Conservation (phyloP, 495 filamentous ascomycete species). For the Penicillium canariense region DNA sequence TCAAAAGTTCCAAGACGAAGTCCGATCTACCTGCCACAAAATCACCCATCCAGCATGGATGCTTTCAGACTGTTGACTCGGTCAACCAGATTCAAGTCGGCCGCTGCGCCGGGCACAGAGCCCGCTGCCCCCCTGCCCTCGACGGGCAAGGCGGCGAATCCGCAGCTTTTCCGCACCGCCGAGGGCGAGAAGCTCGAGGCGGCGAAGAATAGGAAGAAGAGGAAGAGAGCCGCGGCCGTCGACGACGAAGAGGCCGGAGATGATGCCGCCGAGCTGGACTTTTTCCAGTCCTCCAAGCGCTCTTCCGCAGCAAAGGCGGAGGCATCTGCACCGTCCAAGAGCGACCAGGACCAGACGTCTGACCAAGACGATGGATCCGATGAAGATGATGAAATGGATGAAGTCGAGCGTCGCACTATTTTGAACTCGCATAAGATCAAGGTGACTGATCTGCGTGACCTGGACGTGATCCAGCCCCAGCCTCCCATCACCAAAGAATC, state of each 20-base stretch:
- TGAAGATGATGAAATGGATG: constrained; percentile 39
- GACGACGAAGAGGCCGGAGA: constrained; percentile 27
- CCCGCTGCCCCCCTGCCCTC: constrained; percentile 42
- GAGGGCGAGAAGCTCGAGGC: constrained; percentile 35
- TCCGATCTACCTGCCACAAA: not conserved
- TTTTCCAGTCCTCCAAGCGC: constrained; percentile 36
- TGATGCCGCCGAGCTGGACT: constrained; percentile 32
- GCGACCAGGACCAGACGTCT: constrained; percentile 17
- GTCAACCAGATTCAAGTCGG: constrained; percentile 51
- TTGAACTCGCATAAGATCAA: constrained; percentile 84
- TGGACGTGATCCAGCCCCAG: constrained; percentile 35
- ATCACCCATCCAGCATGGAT: constrained; percentile 42
- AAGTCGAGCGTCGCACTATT: constrained; percentile 70
- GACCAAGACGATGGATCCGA: constrained; percentile 27
- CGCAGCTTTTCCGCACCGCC: constrained; percentile 51
- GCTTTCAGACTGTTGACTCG: constrained; percentile 54
- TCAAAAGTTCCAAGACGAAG: constrained; percentile 6
- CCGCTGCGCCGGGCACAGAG: constrained; percentile 20
- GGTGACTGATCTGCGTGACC: constrained; percentile 63
- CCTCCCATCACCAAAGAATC: constrained; percentile 44
- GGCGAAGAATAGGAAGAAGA: constrained; percentile 38
- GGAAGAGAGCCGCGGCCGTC: constrained; percentile 31
- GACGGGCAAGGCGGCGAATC: constrained; percentile 48
- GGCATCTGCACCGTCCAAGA: constrained; percentile 10
- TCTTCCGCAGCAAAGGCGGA: constrained; percentile 21